Percentiles rank a stretch among this genome's conserved stretches.
Evolutionary conservation across 2,329 filamentous ascomycete genomes (phyloP).

Genomic region (Madurella fahalii): DNA sequence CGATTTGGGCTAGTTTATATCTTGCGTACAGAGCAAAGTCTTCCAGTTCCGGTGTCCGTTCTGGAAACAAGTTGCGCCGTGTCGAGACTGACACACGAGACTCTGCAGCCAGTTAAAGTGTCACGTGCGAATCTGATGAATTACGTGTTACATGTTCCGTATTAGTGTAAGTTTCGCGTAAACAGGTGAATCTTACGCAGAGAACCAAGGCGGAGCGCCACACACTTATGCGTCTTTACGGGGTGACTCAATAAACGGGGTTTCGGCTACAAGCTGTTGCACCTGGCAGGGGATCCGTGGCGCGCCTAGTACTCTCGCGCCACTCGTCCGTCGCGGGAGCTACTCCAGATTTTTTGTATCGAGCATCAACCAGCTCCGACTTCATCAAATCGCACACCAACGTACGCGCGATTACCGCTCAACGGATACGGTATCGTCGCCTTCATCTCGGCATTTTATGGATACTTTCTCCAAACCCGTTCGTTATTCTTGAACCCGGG

Average conservation of each 20-base stretch:
- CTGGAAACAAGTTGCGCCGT: too few relatives aligned
- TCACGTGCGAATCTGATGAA: too few relatives aligned
- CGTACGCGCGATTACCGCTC: conserved; percentile 21
- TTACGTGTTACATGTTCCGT: too few relatives aligned
- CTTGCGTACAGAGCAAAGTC: too few relatives aligned
- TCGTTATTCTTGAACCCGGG: background rate
- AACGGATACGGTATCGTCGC: conserved; percentile 19
- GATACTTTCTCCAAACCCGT: conserved; percentile 2
- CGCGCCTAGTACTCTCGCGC: conserved; percentile 22
- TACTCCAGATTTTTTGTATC: conserved; percentile 23
- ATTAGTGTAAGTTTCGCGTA: too few relatives aligned
- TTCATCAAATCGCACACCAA: conserved; percentile 18
- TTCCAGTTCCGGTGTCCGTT: too few relatives aligned
- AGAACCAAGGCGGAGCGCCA: too few relatives aligned
- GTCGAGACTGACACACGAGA: too few relatives aligned
- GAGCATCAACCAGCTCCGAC: conserved; percentile 21
- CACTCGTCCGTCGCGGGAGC: conserved; percentile 19
- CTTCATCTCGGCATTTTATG: conserved; percentile 7
- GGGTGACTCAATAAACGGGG: conserved; percentile 3
- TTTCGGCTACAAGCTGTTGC: background rate
- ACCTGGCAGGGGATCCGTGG: conserved; percentile 1
- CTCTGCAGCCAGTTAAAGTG: too few relatives aligned
- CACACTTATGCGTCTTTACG: conserved; percentile 1
- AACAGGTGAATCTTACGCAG: too few relatives aligned
- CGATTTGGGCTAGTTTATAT: too few relatives aligned